Evolutionary conservation across 352 stramenopile genomes (phyloP).

Genomic region (Phytophthora colocasiae): DNA sequence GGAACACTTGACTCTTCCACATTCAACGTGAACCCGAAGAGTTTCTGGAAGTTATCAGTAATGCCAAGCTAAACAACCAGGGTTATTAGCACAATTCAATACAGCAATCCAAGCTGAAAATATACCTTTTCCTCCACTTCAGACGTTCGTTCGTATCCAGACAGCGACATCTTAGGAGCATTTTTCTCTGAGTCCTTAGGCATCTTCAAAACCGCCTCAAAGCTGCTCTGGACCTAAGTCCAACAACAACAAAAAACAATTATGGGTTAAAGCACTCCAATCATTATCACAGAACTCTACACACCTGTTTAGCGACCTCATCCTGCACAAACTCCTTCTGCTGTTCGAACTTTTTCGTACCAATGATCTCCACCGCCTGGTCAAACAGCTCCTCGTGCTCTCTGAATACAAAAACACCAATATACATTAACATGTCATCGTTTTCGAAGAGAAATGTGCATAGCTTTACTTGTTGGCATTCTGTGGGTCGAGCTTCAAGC

Average conservation of each 20-base stretch:
- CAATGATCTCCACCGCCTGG: constrained; percentile 70
- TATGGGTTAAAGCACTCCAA: not conserved
- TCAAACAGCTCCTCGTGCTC: constrained; percentile 79
- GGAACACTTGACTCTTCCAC: constrained; percentile 73
- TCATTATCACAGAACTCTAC: not conserved
- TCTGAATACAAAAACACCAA: constrained; percentile 34
- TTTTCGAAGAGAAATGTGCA: not conserved
- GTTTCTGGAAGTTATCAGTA: constrained; percentile 52
- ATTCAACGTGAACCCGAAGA: constrained; percentile 75
- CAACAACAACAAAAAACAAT: not conserved
- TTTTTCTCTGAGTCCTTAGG: constrained; percentile 43
- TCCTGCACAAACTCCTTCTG: constrained; percentile 80
- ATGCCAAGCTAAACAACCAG: constrained; percentile 39
- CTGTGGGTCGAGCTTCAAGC: constrained; percentile 55
- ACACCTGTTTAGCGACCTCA: constrained; percentile 65
- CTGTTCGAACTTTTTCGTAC: constrained; percentile 84
- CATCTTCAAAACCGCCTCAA: constrained; percentile 71
- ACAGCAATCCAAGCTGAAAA: not conserved
- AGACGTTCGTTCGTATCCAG: constrained; percentile 59
- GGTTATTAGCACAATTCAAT: constrained; percentile 3
- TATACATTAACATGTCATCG: not conserved
- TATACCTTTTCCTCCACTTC: constrained; percentile 40
- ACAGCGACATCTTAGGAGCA: constrained; percentile 63
- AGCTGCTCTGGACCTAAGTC: constrained; percentile 50
- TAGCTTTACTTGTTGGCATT: constrained; percentile 55